Evolutionary conservation across 225 moss, liverwort and hornwort species (phyloP).

Genomic region (Asterella californica): DNA sequence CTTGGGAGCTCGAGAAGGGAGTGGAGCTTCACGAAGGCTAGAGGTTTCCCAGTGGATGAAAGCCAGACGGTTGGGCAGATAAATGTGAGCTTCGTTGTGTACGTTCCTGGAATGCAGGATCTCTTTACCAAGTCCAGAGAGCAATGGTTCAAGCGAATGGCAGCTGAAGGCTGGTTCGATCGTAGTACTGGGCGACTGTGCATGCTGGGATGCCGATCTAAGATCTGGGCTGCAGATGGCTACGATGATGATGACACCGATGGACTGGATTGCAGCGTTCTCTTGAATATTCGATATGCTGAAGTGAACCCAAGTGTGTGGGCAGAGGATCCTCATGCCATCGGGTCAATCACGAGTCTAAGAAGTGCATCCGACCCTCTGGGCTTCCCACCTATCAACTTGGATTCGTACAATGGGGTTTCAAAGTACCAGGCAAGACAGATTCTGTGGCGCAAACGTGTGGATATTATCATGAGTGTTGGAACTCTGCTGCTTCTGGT

Average conservation of each 20-base stretch:
- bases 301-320: neutral
- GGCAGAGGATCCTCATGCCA: constrained; percentile 4
- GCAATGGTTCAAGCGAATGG: constrained; percentile 11
- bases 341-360: constrained; percentile 8
- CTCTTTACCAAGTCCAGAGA: neutral
- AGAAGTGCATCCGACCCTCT: neutral
- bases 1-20: neutral
- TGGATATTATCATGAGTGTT: constrained; percentile 4
- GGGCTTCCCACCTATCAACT: neutral
- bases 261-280: constrained; percentile 15
- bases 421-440: neutral
- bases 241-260: constrained; percentile 18
- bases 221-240: constrained; percentile 16
- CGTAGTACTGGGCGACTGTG: neutral
- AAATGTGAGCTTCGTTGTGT: constrained; percentile 1
- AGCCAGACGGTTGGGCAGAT: neutral
- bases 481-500: neutral
- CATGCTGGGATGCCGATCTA: constrained; percentile 10
- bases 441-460: constrained; percentile 7
- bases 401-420: neutral
- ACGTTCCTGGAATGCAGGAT: neutral
- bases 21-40: neutral
- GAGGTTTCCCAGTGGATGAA: constrained; percentile 4
- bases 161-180: constrained; percentile 9
- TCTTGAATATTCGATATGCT: constrained; percentile 8